Evolutionary conservation across 1,139 yeast genomes (phyloP), one percentile per base, ranked within the genome.

Genomic region (Pichia sp.): DNA sequence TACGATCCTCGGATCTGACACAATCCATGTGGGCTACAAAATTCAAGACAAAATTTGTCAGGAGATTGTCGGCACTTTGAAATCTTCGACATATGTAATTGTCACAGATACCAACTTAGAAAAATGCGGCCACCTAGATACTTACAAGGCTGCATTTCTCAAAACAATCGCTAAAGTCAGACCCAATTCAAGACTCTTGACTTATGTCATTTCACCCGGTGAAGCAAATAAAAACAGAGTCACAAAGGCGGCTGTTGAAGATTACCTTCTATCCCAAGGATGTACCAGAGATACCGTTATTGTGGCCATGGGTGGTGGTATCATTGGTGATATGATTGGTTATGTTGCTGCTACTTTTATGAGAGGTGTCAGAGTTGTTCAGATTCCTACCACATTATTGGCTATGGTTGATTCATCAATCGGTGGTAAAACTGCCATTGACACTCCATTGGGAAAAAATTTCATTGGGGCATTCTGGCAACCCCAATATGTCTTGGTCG

Each of bases 321-420:
- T 95, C 53, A 92, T 95, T 72, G 99, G 99, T 55, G 99, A 95
- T 68, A 93, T 95, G 99, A 89, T 93, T 64, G 99, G 99, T 5
- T 95, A 85, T 69, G 98, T 93, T 50, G 99, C 99, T 19, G 95
- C 99, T 32, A 93, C 99, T 5, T 95, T 93, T 70, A 95, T 95
- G 99, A 82, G 99, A 70, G 99, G 99, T 54, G 96, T 95, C 16
- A 80, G 97, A 60, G 89, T 90, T 58, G 85, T 90, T 46, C 99
- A 95, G 71, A 80, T 95, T 42, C 99, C 99, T 51, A 93, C 99
- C 5, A 87, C 96, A 49, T 75, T 95, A 62, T 77, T 95, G 62
- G 86, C 99, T 8, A 95, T 95, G 99, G 99, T 95, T 23, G 99
- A 95, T 71, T 90, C 98, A 4, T 88, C 97, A 3, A 92, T 95